Conservation (phyloP, 139 green algal genomes). For the Volvox reticuliferus region DNA sequence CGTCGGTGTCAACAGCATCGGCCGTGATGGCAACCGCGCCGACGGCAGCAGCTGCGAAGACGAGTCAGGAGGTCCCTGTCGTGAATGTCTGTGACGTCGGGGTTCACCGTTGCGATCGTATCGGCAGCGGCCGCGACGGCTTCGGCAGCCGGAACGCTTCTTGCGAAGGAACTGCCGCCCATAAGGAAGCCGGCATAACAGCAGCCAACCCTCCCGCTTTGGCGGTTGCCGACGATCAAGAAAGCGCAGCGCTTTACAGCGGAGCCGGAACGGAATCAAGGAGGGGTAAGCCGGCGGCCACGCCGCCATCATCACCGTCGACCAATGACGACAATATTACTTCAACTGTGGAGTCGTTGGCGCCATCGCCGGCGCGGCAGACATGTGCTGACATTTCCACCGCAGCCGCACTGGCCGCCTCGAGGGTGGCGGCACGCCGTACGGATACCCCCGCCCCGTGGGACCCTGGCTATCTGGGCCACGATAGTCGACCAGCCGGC, state of each 20-base stretch:
- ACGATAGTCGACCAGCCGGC: neutral
- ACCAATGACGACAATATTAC: neutral
- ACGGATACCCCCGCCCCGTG: slow-evolving; percentile 2
- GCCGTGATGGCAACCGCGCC: too few relatives aligned
- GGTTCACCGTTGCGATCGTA: neutral
- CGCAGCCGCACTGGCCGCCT: neutral
- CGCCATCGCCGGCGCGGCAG: neutral
- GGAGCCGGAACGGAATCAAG: neutral
- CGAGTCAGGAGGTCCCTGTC: neutral
- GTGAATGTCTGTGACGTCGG: neutral
- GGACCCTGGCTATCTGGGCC: neutral
- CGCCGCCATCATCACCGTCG: neutral
- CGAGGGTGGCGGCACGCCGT: neutral
- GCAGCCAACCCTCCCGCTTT: too few relatives aligned
- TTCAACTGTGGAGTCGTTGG: neutral
- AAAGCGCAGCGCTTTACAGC: too few relatives aligned
- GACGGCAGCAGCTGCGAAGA: too few relatives aligned
- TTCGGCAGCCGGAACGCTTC: neutral
- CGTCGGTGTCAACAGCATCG: too few relatives aligned
- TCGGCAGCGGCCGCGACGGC: neutral
- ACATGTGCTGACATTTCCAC: neutral
- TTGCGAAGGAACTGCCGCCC: neutral
- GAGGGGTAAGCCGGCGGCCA: neutral
- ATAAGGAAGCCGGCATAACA: too few relatives aligned
- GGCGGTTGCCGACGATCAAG: too few relatives aligned